Percentiles rank a stretch among this genome's conserved stretches.
phyloP scores from a whole-genome alignment of 176 grass and related monocot species.

The Thinopyrum elongatum region DNA sequence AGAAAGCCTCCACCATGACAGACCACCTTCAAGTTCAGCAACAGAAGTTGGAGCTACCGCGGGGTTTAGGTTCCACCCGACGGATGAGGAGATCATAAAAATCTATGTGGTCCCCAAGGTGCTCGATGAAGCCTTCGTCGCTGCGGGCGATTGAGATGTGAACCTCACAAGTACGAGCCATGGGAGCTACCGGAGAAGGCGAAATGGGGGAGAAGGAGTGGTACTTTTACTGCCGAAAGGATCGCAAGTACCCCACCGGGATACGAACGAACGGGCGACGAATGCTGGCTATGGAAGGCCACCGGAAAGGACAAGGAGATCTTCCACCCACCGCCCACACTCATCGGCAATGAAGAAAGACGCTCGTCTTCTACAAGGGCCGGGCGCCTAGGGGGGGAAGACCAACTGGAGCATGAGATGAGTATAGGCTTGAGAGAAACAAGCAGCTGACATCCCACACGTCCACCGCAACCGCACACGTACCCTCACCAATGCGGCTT shows the following conservation, averaged over 20 bases:
- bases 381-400: conserved; percentile 50
- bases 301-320: conserved; percentile 66
- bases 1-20: conserved; percentile 22
- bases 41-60: conserved; percentile 24
- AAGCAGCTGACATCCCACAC: not conserved
- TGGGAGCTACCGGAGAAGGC: conserved; percentile 68
- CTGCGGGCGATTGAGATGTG: conserved; percentile 44
- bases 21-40: not conserved
- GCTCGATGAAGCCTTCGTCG: conserved; percentile 13
- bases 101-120: conserved; percentile 55
- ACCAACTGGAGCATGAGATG: conserved; percentile 64
- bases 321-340: not conserved
- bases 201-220: conserved; percentile 55
- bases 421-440: conserved; percentile 38
- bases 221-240: conserved; percentile 59
- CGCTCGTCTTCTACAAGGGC: conserved; percentile 53
- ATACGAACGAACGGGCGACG: conserved; percentile 42
- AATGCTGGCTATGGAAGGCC: conserved; percentile 52
- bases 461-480: not conserved
- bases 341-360: conserved; percentile 75
- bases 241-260: conserved; percentile 54
- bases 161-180: conserved; percentile 64
- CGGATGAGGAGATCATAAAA: conserved; percentile 61
- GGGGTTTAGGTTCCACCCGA: conserved; percentile 62
- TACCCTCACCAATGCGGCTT: not conserved